A percentile compares a stretch with the other conserved stretches of the same genome.
phyloP scores from a whole-genome alignment of 164 flowering plant genomes.

The Chimonanthus praecox region DNA sequence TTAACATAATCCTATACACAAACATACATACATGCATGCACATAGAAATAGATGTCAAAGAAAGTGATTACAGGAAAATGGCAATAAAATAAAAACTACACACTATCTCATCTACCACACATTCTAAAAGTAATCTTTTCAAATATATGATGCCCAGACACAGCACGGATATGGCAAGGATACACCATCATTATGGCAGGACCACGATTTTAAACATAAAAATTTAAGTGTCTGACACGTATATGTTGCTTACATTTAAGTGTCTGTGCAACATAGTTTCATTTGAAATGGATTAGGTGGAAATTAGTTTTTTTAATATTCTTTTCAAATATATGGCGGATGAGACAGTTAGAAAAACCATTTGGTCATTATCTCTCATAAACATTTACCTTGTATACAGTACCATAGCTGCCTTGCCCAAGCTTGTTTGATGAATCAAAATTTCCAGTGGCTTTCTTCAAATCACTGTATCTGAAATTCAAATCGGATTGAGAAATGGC shows the following conservation, averaged over 20 bases:
- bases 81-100: not conserved
- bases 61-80: not conserved
- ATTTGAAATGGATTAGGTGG: too few species aligned
- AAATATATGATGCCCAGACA: too few species aligned
- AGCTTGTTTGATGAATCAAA: constrained; percentile 44
- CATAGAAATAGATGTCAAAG: too few species aligned
- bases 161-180: too few species aligned
- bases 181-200: too few species aligned
- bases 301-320: too few species aligned
- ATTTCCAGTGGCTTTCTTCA: constrained; percentile 14
- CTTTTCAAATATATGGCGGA: not conserved
- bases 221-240: too few species aligned
- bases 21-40: too few species aligned
- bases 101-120: not conserved
- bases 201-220: too few species aligned
- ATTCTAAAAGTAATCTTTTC: not conserved
- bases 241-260: too few species aligned
- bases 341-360: not conserved
- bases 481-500: constrained; percentile 8
- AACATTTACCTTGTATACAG: constrained; percentile 61
- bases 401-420: constrained; percentile 78
- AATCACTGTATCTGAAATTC: constrained; percentile 6
- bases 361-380: not conserved
- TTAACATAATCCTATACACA: too few species aligned
- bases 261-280: too few species aligned